Conservation (phyloP, 2,329 filamentous ascomycete species). For the Penicillium sp. region DNA sequence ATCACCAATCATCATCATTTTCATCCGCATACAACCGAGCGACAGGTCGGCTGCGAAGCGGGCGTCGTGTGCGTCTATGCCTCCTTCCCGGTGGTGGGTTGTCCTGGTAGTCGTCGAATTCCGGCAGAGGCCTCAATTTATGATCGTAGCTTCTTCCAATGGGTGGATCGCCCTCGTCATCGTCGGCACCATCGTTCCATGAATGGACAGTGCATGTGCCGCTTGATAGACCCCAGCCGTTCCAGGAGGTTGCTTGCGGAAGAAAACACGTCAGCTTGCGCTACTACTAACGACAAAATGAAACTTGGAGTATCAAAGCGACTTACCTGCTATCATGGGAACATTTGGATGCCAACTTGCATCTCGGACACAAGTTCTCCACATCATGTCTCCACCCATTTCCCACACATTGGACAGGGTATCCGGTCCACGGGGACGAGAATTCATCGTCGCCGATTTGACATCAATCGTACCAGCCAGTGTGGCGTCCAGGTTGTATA, state of each 20-base stretch:
- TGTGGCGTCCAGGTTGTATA: constrained; percentile 93
- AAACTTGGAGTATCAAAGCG: constrained; percentile 12
- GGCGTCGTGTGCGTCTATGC: constrained; percentile 13
- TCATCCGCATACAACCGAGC: constrained; percentile 14
- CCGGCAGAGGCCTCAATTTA: constrained; percentile 53
- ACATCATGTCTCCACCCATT: constrained; percentile 57
- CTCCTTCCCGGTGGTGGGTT: constrained; percentile 11
- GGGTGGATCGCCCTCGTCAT: constrained; percentile 63
- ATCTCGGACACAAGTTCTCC: constrained; percentile 81
- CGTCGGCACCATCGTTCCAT: constrained; percentile 67
- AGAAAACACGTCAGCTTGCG: constrained; percentile 2
- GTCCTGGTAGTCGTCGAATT: constrained; percentile 43
- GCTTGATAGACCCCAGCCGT: constrained; percentile 70
- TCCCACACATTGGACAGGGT: constrained; percentile 59
- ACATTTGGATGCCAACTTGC: constrained; percentile 88
- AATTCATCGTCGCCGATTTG: constrained; percentile 65
- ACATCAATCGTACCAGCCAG: constrained; percentile 78
- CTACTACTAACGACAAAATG: neutral
- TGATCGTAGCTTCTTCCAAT: constrained; percentile 65
- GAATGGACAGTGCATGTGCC: constrained; percentile 78
- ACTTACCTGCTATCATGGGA: constrained; percentile 70
- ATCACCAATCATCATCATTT: constrained; percentile 22
- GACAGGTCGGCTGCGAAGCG: constrained; percentile 27
- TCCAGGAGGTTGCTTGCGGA: constrained; percentile 73
- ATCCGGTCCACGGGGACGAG: constrained; percentile 57